Evolutionary conservation across 1,139 yeast species (phyloP).

Genomic region (Suhomyces choctaworum): DNA sequence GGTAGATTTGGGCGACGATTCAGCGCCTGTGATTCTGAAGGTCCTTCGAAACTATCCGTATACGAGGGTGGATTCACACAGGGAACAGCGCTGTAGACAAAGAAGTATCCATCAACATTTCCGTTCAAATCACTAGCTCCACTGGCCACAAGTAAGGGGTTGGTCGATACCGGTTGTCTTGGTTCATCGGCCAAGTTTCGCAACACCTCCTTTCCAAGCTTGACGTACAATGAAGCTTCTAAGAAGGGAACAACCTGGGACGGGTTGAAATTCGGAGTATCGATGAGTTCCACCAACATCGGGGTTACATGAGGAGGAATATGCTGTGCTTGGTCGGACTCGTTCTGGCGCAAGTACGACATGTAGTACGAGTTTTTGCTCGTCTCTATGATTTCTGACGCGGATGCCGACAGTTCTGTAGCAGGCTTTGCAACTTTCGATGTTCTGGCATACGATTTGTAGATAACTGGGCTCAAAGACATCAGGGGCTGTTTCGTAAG

Average conservation of each 20-base stretch:
- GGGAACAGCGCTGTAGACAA: conserved; percentile 70
- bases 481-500: conserved; percentile 17
- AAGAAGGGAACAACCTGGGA: conserved; percentile 69
- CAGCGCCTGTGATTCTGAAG: background rate
- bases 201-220: conserved; percentile 58
- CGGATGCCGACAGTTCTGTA: background rate
- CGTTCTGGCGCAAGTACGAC: conserved; percentile 20
- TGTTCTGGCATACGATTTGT: conserved; percentile 20
- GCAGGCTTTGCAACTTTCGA: background rate
- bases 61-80: conserved; percentile 55
- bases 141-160: conserved; percentile 69
- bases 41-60: conserved; percentile 21
- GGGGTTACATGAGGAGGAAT: conserved; percentile 53
- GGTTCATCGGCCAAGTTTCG: conserved; percentile 68
- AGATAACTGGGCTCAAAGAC: conserved; percentile 32
- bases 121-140: conserved; percentile 79
- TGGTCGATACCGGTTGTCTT: conserved; percentile 60
- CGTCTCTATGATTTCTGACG: conserved; percentile 6
- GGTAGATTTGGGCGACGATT: conserved; percentile 9
- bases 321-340: conserved; percentile 27
- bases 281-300: conserved; percentile 64
- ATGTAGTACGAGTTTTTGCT: conserved; percentile 28
- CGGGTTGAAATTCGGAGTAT: conserved; percentile 69
- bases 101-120: conserved; percentile 67
- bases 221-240: conserved; percentile 65